Evolutionary conservation across 208 protist genomes (phyloP).

Genomic region (Leptomonas pyrrhocoris): DNA sequence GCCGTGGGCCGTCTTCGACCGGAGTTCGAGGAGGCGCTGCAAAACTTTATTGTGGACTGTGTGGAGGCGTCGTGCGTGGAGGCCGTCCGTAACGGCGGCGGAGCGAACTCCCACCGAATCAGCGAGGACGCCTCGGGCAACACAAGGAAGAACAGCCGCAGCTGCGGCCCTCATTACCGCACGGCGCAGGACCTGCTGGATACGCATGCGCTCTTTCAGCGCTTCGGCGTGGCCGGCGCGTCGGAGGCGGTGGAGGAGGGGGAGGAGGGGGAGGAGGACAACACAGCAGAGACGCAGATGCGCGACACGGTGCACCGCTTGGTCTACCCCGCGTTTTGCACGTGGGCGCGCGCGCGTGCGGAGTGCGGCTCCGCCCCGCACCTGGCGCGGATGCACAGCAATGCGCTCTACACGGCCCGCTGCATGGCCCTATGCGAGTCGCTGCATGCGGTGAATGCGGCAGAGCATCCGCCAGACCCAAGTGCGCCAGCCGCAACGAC

Average conservation of each 20-base stretch:
- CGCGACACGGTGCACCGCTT: slow-evolving; percentile 59
- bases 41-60: slow-evolving; percentile 51
- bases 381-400: slow-evolving; percentile 53
- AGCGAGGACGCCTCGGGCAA: slow-evolving; percentile 6
- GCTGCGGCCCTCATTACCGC: slow-evolving; percentile 26
- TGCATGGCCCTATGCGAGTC: slow-evolving; percentile 29
- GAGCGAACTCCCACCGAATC: background rate
- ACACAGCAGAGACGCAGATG: slow-evolving; percentile 24
- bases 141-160: background rate
- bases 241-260: background rate
- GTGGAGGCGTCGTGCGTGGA: slow-evolving; percentile 26
- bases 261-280: too few species aligned
- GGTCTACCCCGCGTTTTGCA: slow-evolving; percentile 55
- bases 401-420: slow-evolving; percentile 58
- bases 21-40: slow-evolving; percentile 28
- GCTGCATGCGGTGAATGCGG: background rate
- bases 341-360: slow-evolving; percentile 25
- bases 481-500: background rate
- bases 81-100: background rate
- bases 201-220: slow-evolving; percentile 28
- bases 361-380: slow-evolving; percentile 54
- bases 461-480: background rate
- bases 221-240: background rate
- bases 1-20: slow-evolving; percentile 14
- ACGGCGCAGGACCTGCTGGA: slow-evolving; percentile 34